A percentile compares a stretch with the other conserved stretches of the same genome.
Evolutionary conservation across 257 asterid genomes (phyloP).

Genomic region (Orobanche coerulescens): DNA sequence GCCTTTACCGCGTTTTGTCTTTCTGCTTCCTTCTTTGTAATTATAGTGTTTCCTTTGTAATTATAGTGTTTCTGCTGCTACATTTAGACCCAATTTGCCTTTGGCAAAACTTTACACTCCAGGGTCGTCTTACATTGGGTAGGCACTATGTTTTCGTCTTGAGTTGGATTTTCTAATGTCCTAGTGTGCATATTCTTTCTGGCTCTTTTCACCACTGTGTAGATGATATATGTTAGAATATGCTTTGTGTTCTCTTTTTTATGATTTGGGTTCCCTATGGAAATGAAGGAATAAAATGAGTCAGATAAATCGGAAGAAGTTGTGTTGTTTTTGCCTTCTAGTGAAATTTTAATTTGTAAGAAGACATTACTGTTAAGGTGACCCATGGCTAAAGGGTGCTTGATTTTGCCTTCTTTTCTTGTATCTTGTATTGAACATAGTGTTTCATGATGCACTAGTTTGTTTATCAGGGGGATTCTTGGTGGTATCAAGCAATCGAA

Average conservation of each 20-base stretch:
- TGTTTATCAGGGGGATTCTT: constrained; percentile 9
- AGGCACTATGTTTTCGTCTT: background rate
- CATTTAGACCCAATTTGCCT: background rate
- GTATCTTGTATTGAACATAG: background rate
- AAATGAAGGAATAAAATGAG: constrained; percentile 10
- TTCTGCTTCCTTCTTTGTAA: too few species aligned
- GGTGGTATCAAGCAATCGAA: constrained; percentile 2
- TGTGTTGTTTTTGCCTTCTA: background rate
- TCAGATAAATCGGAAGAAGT: background rate
- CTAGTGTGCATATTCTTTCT: background rate
- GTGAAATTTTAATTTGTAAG: background rate
- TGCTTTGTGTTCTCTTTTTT: constrained; percentile 3
- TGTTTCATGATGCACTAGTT: constrained; percentile 1
- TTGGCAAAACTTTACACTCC: too few species aligned
- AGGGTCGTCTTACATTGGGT: background rate
- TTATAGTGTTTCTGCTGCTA: background rate
- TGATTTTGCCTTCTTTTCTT: background rate
- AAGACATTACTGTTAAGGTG: background rate
- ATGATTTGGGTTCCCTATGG: background rate
- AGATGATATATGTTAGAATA: background rate
- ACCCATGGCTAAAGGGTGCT: background rate
- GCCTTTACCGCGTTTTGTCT: too few species aligned
- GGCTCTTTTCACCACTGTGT: background rate
- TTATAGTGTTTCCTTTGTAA: too few species aligned
- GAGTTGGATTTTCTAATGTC: background rate